A percentile compares a stretch with the other conserved stretches of the same genome.
phyloP scores from a whole-genome alignment of 495 filamentous ascomycete genomes.

The Aspergillus baeticus region DNA sequence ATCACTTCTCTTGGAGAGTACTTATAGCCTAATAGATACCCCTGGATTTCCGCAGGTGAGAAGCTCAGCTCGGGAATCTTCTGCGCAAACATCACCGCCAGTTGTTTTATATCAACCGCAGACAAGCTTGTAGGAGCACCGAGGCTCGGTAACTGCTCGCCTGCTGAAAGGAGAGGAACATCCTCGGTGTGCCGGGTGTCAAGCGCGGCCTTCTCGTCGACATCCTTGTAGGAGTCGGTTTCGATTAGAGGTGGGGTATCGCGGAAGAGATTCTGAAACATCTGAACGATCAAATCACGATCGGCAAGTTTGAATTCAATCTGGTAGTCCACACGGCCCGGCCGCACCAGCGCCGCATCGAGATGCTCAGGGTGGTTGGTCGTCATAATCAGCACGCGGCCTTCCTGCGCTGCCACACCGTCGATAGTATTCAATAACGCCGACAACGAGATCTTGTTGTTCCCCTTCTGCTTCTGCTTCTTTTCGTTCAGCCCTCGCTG shows the following conservation, averaged over 20 bases:
- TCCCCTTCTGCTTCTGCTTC: constrained; percentile 16
- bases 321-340: constrained; percentile 64
- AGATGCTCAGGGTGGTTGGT: constrained; percentile 75
- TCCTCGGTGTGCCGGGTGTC: too few species aligned
- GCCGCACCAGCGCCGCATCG: constrained; percentile 72
- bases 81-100: constrained; percentile 42
- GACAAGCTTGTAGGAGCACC: too few species aligned
- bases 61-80: constrained; percentile 50
- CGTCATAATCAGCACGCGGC: constrained; percentile 79
- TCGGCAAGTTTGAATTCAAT: constrained; percentile 58
- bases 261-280: constrained; percentile 55
- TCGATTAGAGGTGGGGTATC: too few species aligned
- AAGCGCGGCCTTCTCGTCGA: too few species aligned
- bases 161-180: too few species aligned
- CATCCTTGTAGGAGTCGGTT: too few species aligned
- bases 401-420: constrained; percentile 78
- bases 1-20: too few species aligned
- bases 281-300: constrained; percentile 19
- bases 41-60: constrained; percentile 67
- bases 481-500: too few species aligned
- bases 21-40: constrained; percentile 62
- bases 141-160: too few species aligned
- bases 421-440: constrained; percentile 83
- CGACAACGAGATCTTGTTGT: constrained; percentile 58
- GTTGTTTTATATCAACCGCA: too few species aligned